Conservation (phyloP, 257 asterid genomes). For the Jacaranda mimosifolia region DNA sequence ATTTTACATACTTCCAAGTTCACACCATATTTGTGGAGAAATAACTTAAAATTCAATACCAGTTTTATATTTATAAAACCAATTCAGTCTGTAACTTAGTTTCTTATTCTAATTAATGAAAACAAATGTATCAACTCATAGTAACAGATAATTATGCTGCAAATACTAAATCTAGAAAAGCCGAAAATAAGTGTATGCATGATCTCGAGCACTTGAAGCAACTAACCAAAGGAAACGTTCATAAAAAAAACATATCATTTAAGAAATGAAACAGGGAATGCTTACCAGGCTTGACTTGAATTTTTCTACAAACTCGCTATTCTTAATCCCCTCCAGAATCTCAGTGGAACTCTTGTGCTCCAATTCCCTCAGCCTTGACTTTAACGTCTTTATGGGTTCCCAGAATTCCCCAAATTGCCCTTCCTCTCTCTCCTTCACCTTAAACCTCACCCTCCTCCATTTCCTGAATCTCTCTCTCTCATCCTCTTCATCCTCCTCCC, state of each 20-base stretch:
- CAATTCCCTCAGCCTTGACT: constrained; percentile 77
- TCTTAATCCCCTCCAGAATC: constrained; percentile 86
- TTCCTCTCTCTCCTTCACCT: constrained; percentile 66
- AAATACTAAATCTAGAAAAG: not conserved
- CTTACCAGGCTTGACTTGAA: constrained; percentile 92
- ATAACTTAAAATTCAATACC: not conserved
- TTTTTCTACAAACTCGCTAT: constrained; percentile 87
- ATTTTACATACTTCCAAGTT: not conserved
- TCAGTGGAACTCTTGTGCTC: constrained; percentile 85
- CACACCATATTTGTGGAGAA: constrained; percentile 12
- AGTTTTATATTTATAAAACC: constrained; percentile 1
- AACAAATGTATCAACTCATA: not conserved
- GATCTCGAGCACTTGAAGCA: not conserved
- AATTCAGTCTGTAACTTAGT: not conserved
- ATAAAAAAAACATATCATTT: constrained; percentile 2
- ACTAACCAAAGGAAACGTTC: not conserved
- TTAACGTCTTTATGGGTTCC: constrained; percentile 77
- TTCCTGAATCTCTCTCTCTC: constrained; percentile 51
- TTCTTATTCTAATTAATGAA: not conserved
- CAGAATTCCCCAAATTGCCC: constrained; percentile 79
- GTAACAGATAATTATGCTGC: constrained; percentile 21
- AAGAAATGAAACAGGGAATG: constrained; percentile 27
- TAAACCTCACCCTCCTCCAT: constrained; percentile 66
- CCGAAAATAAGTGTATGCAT: not conserved
- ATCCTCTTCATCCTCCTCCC: constrained; percentile 58